Evolutionary conservation across 2,329 filamentous ascomycete genomes (phyloP).

Genomic region (Colletotrichum sp.): DNA sequence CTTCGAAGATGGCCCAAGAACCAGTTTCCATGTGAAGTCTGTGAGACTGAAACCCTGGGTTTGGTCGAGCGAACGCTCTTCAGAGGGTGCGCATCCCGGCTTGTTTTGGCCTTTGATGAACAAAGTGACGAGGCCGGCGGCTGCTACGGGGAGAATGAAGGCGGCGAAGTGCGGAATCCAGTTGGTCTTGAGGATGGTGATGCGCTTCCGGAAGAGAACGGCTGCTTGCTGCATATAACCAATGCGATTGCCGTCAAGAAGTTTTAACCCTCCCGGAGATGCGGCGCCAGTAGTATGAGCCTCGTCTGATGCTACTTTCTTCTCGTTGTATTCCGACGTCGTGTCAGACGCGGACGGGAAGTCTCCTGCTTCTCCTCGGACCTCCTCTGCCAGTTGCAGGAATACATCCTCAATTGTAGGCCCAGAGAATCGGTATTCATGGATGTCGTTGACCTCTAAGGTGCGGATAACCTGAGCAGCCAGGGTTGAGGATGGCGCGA

Average conservation of each 20-base stretch:
- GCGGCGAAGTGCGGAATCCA: conserved; percentile 78
- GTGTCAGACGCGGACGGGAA: neutral
- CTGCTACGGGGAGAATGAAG: conserved; percentile 78
- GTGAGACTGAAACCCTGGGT: conserved; percentile 43
- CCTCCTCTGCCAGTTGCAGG: conserved; percentile 82
- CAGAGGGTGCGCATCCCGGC: conserved; percentile 56
- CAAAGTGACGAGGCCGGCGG: conserved; percentile 79
- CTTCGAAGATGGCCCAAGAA: conserved; percentile 45
- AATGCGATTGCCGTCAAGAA: conserved; percentile 73
- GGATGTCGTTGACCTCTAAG: conserved; percentile 70
- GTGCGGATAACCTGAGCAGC: conserved; percentile 74
- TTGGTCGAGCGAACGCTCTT: conserved; percentile 47
- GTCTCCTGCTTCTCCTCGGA: conserved; percentile 48
- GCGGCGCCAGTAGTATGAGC: neutral
- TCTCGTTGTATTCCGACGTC: conserved; percentile 25
- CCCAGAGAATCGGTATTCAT: conserved; percentile 84
- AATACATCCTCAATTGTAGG: conserved; percentile 96
- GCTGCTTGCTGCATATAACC: conserved; percentile 72
- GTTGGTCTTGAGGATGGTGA: conserved; percentile 79
- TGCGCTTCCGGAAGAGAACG: conserved; percentile 80
- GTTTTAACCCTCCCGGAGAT: conserved; percentile 47
- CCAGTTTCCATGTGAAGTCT: conserved; percentile 36
- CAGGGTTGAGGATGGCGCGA: conserved; percentile 70
- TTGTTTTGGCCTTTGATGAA: conserved; percentile 67
- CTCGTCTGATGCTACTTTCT: conserved; percentile 25